Conservation (phyloP, 108 stramenopile genomes). For the Conticribra weissflogii region DNA sequence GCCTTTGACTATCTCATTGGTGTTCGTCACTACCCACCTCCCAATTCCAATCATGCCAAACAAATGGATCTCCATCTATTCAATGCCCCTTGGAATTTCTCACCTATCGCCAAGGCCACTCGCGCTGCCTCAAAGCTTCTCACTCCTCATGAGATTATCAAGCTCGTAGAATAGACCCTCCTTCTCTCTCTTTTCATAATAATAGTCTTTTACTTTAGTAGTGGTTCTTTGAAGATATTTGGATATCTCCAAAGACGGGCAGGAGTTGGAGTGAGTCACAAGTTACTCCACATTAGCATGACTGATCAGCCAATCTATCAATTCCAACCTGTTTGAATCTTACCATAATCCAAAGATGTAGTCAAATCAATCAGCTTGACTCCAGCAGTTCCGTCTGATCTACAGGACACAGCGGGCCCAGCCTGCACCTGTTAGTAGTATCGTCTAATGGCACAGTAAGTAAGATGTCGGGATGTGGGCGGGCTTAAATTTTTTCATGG, state of each 20-base stretch:
- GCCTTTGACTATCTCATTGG: slow-evolving; percentile 11
- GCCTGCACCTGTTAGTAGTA: too few species aligned
- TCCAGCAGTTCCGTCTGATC: too few species aligned
- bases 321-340: too few species aligned
- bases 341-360: too few species aligned
- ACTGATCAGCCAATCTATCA: too few species aligned
- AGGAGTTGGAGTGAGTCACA: not conserved
- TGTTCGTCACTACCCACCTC: slow-evolving; percentile 10
- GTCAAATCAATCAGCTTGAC: too few species aligned
- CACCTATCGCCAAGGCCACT: not conserved
- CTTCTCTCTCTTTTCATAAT: not conserved
- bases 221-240: not conserved
- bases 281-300: not conserved
- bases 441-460: too few species aligned
- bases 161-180: not conserved
- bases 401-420: too few species aligned
- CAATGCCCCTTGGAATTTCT: not conserved
- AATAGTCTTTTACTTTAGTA: not conserved
- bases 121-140: not conserved
- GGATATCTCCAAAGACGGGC: not conserved
- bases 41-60: slow-evolving; percentile 7
- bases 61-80: not conserved
- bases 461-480: too few species aligned
- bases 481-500: too few species aligned
- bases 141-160: not conserved